phyloP scores from a whole-genome alignment of 257 asterid species.

The Cordia subcordata region DNA sequence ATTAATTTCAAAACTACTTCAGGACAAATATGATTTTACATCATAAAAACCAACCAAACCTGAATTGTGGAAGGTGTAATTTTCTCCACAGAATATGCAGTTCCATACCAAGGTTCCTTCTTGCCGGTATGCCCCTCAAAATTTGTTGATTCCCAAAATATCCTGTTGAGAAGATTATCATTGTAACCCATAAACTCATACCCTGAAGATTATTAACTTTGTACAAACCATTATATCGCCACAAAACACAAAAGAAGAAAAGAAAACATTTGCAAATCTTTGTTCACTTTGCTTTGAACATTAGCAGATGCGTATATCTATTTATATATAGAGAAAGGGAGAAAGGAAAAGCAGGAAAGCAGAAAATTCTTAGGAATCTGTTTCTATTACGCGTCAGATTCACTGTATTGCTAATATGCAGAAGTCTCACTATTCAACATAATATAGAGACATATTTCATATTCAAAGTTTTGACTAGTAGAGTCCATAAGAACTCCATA shows the following conservation, averaged over 20 bases:
- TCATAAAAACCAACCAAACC: slow-evolving; percentile 42
- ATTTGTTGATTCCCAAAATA: slow-evolving; percentile 91
- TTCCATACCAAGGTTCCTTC: slow-evolving; percentile 96
- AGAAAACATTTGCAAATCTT: no score
- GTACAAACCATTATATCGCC: background rate
- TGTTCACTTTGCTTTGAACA: no score
- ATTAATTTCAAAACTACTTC: slow-evolving; percentile 2
- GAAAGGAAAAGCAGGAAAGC: no score
- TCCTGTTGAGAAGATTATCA: slow-evolving; percentile 41
- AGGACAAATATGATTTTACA: background rate
- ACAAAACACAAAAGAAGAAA: background rate
- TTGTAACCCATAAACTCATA: background rate
- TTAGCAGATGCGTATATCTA: no score
- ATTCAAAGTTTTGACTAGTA: no score
- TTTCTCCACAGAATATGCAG: slow-evolving; percentile 66
- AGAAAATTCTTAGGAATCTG: no score
- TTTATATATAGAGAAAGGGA: no score
- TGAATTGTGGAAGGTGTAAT: slow-evolving; percentile 54
- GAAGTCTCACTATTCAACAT: no score
- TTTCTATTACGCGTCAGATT: no score
- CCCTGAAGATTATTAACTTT: background rate
- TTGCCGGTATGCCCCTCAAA: slow-evolving; percentile 63
- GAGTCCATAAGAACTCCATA: no score
- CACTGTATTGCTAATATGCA: no score
- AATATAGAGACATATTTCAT: no score